Conservation (phyloP, 2,329 filamentous ascomycete genomes). For the Exophiala lecanii-corni region DNA sequence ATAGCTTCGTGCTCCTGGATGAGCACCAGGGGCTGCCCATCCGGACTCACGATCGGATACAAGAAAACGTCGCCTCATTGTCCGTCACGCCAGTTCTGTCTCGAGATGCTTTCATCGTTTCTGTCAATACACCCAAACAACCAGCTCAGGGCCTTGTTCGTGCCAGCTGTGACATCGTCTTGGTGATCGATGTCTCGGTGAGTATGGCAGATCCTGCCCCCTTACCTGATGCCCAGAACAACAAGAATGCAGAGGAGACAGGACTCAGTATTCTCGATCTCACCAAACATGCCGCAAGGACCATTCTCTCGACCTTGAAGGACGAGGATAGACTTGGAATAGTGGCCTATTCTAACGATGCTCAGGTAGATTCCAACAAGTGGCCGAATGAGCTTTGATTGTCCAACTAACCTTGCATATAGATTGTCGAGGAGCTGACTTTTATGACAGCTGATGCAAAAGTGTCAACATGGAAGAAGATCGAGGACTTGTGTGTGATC, state of each 20-base stretch:
- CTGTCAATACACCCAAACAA: constrained; percentile 23
- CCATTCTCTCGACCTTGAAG: constrained; percentile 54
- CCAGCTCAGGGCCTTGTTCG: constrained; percentile 24
- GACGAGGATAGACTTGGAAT: constrained; percentile 55
- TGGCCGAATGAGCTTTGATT: constrained; percentile 1
- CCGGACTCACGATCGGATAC: too few relatives aligned
- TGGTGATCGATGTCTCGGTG: constrained; percentile 58
- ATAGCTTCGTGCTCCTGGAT: too few relatives aligned
- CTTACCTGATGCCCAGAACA: constrained; percentile 35
- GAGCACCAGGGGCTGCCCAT: too few relatives aligned
- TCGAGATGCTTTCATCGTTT: constrained; percentile 23
- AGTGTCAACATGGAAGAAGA: constrained; percentile 35
- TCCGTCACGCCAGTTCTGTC: constrained; percentile 21
- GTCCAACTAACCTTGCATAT: background rate
- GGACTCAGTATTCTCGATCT: constrained; percentile 56
- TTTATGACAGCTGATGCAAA: constrained; percentile 49
- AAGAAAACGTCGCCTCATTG: background rate
- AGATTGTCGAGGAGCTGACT: constrained; percentile 42
- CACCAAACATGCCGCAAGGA: constrained; percentile 56
- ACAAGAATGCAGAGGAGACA: constrained; percentile 38
- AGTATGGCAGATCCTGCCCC: constrained; percentile 52
- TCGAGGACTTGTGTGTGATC: constrained; percentile 40
- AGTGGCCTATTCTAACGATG: constrained; percentile 48
- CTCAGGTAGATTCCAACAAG: constrained; percentile 29
- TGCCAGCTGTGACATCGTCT: constrained; percentile 55